Evolutionary conservation across 768 basidiomycete genomes (phyloP).

Genomic region (Mycena amicta): DNA sequence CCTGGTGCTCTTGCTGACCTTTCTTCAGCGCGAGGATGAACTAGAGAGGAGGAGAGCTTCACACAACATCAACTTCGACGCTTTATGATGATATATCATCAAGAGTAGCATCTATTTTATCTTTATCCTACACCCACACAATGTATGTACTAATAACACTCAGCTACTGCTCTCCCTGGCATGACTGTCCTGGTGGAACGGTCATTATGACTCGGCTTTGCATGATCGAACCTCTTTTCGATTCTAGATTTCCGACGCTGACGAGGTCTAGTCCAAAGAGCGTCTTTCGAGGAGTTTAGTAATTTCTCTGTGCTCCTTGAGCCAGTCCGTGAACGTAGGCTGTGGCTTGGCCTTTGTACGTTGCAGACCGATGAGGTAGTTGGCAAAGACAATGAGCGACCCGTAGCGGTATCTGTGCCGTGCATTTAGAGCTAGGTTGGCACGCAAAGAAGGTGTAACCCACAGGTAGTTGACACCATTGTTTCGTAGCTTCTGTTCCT

Average conservation of each 20-base stretch:
- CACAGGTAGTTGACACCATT: conserved; percentile 90
- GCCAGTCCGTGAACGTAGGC: conserved; percentile 79
- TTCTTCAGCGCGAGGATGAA: conserved; percentile 97
- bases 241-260: too few relatives aligned
- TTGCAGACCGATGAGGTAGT: conserved; percentile 83
- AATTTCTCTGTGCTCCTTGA: conserved; percentile 83
- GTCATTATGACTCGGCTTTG: too few relatives aligned
- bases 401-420: conserved; percentile 80
- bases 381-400: conserved; percentile 90
- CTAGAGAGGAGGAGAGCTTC: conserved; percentile 82
- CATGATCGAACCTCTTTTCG: too few relatives aligned
- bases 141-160: neutral
- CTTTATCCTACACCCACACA: conserved; percentile 26
- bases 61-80: conserved; percentile 98
- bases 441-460: too few relatives aligned
- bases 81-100: conserved; percentile 53
- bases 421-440: too few relatives aligned
- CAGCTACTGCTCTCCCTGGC: neutral
- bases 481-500: conserved; percentile 72
- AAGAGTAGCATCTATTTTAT: neutral
- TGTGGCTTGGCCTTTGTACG: conserved; percentile 36
- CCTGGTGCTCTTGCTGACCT: too few relatives aligned
- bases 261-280: conserved; percentile 59
- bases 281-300: conserved; percentile 67
- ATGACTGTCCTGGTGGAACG: too few relatives aligned